Percentiles rank a stretch among this genome's conserved stretches.
phyloP scores from a whole-genome alignment of 495 filamentous ascomycete genomes.

The Neurospora hispaniola region DNA sequence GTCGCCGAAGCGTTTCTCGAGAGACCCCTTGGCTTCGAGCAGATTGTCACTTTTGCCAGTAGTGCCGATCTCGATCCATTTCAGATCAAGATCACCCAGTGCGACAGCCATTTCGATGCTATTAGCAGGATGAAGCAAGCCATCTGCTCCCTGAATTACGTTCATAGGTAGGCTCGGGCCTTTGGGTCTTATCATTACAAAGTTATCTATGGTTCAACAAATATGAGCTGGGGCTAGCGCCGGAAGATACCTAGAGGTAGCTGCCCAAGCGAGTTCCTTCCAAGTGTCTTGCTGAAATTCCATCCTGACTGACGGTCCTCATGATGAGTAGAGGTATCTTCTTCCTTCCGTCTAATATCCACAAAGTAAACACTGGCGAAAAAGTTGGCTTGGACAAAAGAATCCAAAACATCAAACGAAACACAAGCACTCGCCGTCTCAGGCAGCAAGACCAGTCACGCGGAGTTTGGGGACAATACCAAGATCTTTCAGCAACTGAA shows the following conservation, averaged over 20 bases:
- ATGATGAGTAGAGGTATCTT: neutral
- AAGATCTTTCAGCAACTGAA: neutral
- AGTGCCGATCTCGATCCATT: neutral
- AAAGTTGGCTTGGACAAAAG: neutral
- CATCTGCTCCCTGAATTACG: neutral
- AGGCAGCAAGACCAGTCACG: neutral
- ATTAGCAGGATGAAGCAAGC: neutral
- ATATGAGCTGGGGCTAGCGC: neutral
- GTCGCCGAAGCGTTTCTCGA: neutral
- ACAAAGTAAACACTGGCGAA: neutral
- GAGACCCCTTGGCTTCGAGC: neutral
- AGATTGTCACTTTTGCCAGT: neutral
- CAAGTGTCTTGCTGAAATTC: neutral
- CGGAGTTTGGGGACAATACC: neutral
- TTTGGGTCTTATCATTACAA: neutral
- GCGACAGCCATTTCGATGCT: neutral
- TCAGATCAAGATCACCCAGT: neutral
- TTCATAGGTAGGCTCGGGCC: neutral
- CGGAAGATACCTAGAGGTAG: neutral
- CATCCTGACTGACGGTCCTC: neutral
- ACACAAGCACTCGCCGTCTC: neutral
- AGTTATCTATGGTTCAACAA: neutral
- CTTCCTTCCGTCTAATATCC: neutral
- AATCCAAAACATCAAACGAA: neutral
- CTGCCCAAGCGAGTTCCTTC: neutral